Base-by-base conservation (phyloP, 2,329 filamentous ascomycete species). In the Dissoconium aciculare region DNA sequence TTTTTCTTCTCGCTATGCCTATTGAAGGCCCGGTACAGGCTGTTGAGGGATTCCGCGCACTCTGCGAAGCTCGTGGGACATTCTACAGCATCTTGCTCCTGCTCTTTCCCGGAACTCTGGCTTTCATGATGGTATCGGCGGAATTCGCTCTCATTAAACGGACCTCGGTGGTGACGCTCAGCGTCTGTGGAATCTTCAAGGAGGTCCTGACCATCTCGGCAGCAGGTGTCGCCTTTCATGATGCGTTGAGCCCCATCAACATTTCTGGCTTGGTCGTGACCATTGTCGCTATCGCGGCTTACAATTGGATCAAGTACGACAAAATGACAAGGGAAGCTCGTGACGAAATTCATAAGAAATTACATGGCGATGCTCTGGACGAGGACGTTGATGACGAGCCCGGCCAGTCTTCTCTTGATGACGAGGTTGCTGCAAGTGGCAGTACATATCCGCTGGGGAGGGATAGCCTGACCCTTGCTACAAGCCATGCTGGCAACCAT, bases 141-240 rank as follows among this genome's bases (percentile, higher is more conserved):
- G 89, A 98, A 57, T 98, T 95, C 53, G 87, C 89, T 31, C 70
- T 98, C 38, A 69, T 98, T 43, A 79, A 94, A 62, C 81, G 89
- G 28, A 95, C 87, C 1, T 91, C 81, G 1, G 89, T 98, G 31
- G 89, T 98, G 30, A 95, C 89, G 0, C 67, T 98, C 27, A 91
- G 80, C 30, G 94, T 98, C 45, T 92, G 85, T 39, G 89, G 89
- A 38, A 95, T 98, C 39, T 95, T 98, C 66, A 98, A 98, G 55
- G 89, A 98, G 60, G 89, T 95, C 24, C 76, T 98, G 33, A 98
- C 89, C 10, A 95, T 98, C 48, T 77, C 73, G 24, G 84, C 83
- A 1, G 87, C 87, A 0, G 79, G 83, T 5, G 55, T 91, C 15
- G 74, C 93, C 3, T 98, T 94, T 61, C 71, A 89, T 46, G 89